A percentile compares a stretch with the other conserved stretches of the same genome.
Conservation (phyloP, 805 yeast genomes). For the Candida xyloterini region DNA sequence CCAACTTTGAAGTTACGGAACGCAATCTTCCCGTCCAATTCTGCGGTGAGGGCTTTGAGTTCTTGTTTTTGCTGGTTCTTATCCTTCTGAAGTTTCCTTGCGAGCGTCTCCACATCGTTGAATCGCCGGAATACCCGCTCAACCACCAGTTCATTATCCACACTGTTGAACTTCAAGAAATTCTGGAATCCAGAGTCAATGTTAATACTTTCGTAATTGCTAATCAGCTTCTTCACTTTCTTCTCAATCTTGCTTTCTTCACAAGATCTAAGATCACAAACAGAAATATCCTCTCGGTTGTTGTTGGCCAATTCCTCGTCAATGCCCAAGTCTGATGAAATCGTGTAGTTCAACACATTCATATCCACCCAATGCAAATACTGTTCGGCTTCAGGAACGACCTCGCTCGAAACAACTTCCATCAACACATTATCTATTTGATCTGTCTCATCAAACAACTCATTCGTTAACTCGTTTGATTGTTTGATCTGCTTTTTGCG, state of each 20-base stretch:
- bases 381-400: slow-evolving; percentile 36
- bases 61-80: slow-evolving; percentile 51
- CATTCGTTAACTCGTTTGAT: slow-evolving; percentile 25
- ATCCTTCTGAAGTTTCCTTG: slow-evolving; percentile 79
- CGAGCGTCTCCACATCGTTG: slow-evolving; percentile 84
- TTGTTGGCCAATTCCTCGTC: slow-evolving; percentile 18
- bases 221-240: slow-evolving; percentile 17
- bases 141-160: slow-evolving; percentile 28
- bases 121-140: slow-evolving; percentile 64
- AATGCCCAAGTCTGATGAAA: slow-evolving; percentile 26
- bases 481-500: slow-evolving; percentile 34
- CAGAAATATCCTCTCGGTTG: slow-evolving; percentile 9
- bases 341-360: slow-evolving; percentile 28
- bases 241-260: slow-evolving; percentile 25
- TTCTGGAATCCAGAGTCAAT: slow-evolving; percentile 37
- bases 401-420: slow-evolving; percentile 38
- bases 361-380: slow-evolving; percentile 48
- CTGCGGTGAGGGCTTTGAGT: slow-evolving; percentile 35
- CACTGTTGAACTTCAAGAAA: slow-evolving; percentile 23
- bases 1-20: slow-evolving; percentile 64
- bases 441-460: slow-evolving; percentile 25
- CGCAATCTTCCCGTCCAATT: slow-evolving; percentile 53
- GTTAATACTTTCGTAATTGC: slow-evolving; percentile 17
- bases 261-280: slow-evolving; percentile 14
- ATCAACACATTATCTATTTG: slow-evolving; percentile 35